Conservation (phyloP, 257 asterid genomes). For the Plantago ovata region DNA sequence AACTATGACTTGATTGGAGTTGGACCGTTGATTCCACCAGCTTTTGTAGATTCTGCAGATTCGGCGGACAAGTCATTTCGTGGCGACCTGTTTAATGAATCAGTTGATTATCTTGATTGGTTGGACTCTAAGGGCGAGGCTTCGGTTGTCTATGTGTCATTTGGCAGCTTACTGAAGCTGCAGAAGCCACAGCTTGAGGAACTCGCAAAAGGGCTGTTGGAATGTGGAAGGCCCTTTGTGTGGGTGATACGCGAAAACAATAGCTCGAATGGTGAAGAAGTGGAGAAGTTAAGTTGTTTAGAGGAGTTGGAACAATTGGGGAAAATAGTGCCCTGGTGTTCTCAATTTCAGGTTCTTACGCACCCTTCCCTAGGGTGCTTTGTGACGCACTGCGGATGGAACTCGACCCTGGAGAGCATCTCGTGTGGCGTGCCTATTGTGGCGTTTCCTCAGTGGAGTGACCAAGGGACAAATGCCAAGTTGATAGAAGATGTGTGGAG, state of each 20-base stretch:
- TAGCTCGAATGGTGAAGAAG: constrained; percentile 16
- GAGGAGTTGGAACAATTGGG: constrained; percentile 36
- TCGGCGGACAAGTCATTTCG: constrained; percentile 24
- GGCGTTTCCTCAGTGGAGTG: constrained; percentile 48
- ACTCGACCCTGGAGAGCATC: constrained; percentile 53
- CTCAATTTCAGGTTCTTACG: constrained; percentile 50
- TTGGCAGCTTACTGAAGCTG: constrained; percentile 45
- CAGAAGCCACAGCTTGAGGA: constrained; percentile 42
- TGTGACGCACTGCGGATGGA: constrained; percentile 65
- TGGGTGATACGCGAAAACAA: constrained; percentile 45
- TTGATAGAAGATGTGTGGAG: constrained; percentile 53
- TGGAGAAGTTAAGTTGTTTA: constrained; percentile 13
- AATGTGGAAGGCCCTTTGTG: constrained; percentile 41
- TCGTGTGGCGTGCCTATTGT: constrained; percentile 40
- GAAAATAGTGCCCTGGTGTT: constrained; percentile 53
- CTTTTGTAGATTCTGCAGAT: constrained; percentile 24
- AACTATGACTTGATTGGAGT: constrained; percentile 31
- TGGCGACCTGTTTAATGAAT: constrained; percentile 36
- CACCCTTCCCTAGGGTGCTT: constrained; percentile 56
- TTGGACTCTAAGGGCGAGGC: constrained; percentile 24
- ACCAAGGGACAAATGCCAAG: constrained; percentile 58
- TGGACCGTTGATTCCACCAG: constrained; percentile 57
- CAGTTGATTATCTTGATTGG: constrained; percentile 39
- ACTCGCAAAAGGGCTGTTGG: constrained; percentile 35
- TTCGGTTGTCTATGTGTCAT: constrained; percentile 61